These are phyloP conservation scores for Trypanosoma caninum DNA, from an alignment of 208 protist species.

Conservation along the genomic window DNA sequence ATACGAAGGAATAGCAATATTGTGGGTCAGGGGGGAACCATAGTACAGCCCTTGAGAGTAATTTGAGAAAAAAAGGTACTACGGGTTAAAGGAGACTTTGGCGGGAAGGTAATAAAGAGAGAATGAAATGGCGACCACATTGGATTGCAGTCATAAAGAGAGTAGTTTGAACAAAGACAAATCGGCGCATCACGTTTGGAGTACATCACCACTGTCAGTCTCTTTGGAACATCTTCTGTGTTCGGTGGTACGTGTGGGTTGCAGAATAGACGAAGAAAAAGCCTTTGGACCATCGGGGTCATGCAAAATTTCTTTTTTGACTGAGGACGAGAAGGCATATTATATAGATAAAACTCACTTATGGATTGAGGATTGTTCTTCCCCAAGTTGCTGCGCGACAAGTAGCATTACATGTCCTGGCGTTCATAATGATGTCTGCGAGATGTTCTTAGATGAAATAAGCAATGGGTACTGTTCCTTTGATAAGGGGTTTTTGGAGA, in stretches of 20 bases:
- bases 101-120: no score
- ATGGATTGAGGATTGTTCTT: constrained; percentile 2
- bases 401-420: not conserved
- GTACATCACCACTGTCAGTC: constrained; percentile 3
- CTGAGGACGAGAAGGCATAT: constrained; percentile 2
- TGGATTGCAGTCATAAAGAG: no score
- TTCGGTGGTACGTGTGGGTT: constrained; percentile 8
- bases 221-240: constrained; percentile 7
- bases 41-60: no score
- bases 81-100: no score
- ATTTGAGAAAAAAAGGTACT: no score
- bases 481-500: constrained; percentile 11
- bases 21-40: no score
- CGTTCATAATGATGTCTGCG: no score
- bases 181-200: not conserved
- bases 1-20: no score
- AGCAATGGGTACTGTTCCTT: not conserved
- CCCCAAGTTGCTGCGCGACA: not conserved
- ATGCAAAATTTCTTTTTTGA: not conserved
- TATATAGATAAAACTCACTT: not conserved
- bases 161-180: no score
- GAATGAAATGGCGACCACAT: no score
- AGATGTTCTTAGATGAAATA: no score
- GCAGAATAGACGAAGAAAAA: not conserved
- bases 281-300: not conserved